These are phyloP conservation scores for Calonectria crousiana DNA, from an alignment of 2,329 filamentous ascomycete species.

Conservation along the genomic window DNA sequence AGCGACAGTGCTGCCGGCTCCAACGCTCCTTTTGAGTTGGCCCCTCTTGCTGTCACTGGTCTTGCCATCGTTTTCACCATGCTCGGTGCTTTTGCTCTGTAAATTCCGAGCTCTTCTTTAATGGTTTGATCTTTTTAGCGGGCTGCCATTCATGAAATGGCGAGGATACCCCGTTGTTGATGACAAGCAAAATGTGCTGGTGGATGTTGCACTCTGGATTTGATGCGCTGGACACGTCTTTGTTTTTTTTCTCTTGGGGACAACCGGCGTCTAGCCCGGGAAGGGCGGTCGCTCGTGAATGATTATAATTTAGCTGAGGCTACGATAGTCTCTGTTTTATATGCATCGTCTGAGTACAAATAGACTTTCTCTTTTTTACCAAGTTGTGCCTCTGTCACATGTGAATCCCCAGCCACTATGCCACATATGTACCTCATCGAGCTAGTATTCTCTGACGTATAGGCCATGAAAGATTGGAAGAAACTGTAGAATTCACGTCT, in stretches of 20 bases:
- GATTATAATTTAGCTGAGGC: slow-evolving; percentile 46
- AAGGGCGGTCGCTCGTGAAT: slow-evolving; percentile 41
- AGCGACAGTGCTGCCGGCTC: slow-evolving; percentile 49
- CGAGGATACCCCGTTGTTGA: slow-evolving; percentile 29
- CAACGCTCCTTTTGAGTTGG: slow-evolving; percentile 43
- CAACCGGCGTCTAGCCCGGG: slow-evolving; percentile 42
- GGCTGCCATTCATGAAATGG: slow-evolving; percentile 18
- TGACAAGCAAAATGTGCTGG: slow-evolving; percentile 35
- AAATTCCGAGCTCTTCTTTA: slow-evolving; percentile 36
- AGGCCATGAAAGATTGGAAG: background rate
- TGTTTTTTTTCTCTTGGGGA: slow-evolving; percentile 42
- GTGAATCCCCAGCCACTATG: background rate
- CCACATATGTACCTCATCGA: background rate
- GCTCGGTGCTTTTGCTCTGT: slow-evolving; percentile 56
- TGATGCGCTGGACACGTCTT: slow-evolving; percentile 39
- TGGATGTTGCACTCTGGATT: slow-evolving; percentile 35
- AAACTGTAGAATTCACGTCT: background rate
- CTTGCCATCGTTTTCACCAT: slow-evolving; percentile 52
- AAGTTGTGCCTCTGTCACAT: background rate
- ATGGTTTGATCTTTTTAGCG: slow-evolving; percentile 28
- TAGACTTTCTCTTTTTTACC: slow-evolving; percentile 38
- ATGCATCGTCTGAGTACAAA: slow-evolving; percentile 34
- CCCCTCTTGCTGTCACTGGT: slow-evolving; percentile 52
- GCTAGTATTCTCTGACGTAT: background rate
- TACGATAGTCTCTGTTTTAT: slow-evolving; percentile 38